Percentiles rank a stretch among this genome's conserved stretches.
These are phyloP conservation scores for Penicillium sp. DNA, from an alignment of 2,329 filamentous ascomycete species.

Conservation along the genomic window DNA sequence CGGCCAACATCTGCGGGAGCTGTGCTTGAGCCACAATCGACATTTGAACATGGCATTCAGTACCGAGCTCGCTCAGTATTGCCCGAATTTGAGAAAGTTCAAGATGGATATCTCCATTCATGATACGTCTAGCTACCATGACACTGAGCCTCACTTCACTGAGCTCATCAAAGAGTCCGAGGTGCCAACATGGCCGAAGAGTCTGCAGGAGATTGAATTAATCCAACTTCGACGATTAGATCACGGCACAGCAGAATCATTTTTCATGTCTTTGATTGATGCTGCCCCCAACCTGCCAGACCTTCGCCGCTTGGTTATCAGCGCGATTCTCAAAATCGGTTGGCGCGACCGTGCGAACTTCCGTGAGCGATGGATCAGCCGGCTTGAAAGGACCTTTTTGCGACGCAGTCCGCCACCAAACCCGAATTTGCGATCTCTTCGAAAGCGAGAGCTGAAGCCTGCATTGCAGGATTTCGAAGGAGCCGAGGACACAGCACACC, in stretches of 20 bases:
- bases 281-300: slow-evolving; percentile 64
- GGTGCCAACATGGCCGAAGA: slow-evolving; percentile 73
- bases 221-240: slow-evolving; percentile 75
- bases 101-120: slow-evolving; percentile 78
- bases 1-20: slow-evolving; percentile 63
- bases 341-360: slow-evolving; percentile 83
- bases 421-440: slow-evolving; percentile 28
- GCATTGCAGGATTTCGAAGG: not conserved
- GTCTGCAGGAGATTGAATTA: slow-evolving; percentile 69
- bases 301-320: slow-evolving; percentile 69
- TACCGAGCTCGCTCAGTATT: slow-evolving; percentile 61
- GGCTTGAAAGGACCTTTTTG: slow-evolving; percentile 56
- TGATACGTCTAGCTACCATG: slow-evolving; percentile 64
- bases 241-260: slow-evolving; percentile 66
- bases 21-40: slow-evolving; percentile 76
- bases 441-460: slow-evolving; percentile 9
- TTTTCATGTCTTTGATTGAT: slow-evolving; percentile 76
- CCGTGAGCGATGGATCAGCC: slow-evolving; percentile 72
- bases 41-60: slow-evolving; percentile 75
- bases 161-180: slow-evolving; percentile 58
- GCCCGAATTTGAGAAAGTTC: slow-evolving; percentile 68
- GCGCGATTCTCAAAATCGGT: slow-evolving; percentile 71
- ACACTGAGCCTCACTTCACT: slow-evolving; percentile 73
- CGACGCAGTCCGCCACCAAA: slow-evolving; percentile 34
- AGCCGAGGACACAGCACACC: slow-evolving; percentile 9